Conservation (phyloP, 2,329 filamentous ascomycete genomes). For the Domatiomyces globalis region DNA sequence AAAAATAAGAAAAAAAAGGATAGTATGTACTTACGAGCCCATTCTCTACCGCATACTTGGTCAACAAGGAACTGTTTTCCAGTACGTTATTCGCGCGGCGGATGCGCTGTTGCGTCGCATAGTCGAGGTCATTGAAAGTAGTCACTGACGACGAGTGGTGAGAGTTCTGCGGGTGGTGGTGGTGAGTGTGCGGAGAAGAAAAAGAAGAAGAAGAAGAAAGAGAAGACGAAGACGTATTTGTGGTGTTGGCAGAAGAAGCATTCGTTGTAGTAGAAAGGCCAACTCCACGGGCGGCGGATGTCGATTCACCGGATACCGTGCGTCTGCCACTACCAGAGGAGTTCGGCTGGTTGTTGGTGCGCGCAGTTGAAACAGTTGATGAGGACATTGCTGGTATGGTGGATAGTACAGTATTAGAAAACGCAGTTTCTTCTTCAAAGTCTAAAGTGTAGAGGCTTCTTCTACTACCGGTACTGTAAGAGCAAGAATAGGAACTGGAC, state of each 20-base stretch:
- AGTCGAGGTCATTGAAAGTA: constrained; percentile 5
- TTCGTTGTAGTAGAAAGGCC: background rate
- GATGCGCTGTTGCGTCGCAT: constrained; percentile 22
- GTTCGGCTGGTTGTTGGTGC: background rate
- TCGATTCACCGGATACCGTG: background rate
- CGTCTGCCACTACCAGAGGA: background rate
- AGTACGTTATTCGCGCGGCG: constrained; percentile 27
- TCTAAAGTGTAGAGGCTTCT: too few species aligned
- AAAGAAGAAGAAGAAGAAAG: background rate
- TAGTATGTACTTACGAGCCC: constrained; percentile 22
- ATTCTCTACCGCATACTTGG: constrained; percentile 27
- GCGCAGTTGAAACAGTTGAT: background rate
- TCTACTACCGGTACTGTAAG: too few species aligned
- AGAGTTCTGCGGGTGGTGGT: background rate
- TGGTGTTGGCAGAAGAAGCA: background rate
- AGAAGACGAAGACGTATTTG: background rate
- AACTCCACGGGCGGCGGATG: too few species aligned
- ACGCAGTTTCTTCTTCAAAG: too few species aligned
- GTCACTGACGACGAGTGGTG: constrained; percentile 8
- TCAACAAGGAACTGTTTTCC: constrained; percentile 27
- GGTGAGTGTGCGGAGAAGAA: background rate
- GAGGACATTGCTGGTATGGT: too few species aligned
- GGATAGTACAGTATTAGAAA: too few species aligned
- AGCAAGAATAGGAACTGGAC: too few species aligned
- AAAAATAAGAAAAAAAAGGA: background rate